Base-by-base conservation (phyloP, 805 yeast species). In the Myxozyma melibiosi region DNA sequence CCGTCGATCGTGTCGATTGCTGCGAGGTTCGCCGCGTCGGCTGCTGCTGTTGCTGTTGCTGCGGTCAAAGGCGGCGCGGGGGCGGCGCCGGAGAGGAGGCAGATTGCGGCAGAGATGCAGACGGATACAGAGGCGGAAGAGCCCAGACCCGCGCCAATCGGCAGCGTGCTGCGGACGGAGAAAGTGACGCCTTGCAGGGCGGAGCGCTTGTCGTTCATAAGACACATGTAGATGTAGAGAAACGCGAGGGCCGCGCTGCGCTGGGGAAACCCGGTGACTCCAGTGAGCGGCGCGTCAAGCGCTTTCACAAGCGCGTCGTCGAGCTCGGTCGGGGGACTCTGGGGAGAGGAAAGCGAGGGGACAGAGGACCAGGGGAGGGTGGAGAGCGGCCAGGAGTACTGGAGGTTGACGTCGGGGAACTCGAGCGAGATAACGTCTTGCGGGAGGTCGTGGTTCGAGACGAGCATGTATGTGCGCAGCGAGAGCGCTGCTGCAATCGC, bases 111-210 rank as follows among this genome's bases (percentile, higher is more conserved):
- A 0, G 96, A 80, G 35, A 94, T 69, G 67, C 94, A 85, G 2
- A 94, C 98, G 0, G 95, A 82, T 16, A 89, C 81, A 1, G 96
- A 84, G 0, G 98, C 98, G 43, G 96, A 88, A 0, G 96, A 88
- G 0, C 99, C 99, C 46, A 94, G 78, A 0, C 99, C 99, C 0
- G 99, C 97, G 38, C 99, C 97, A 47, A 92, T 86, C 0, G 99
- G 99, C 48, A 91, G 75, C 1, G 96, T 85, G 0, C 96, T 88
- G 56, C 91, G 81, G 14, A 88, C 83, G 2, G 84, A 77, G 70
- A 86, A 89, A 33, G 76, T 78, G 58, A 78, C 68, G 3, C 87
- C 88, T 7, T 33, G 40, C 14, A 22, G 50, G 33, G 13, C n/a
- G 1, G 76, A 76, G 1, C 76, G 72, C 0, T 70, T 63, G 9